phyloP scores from a whole-genome alignment of 2,329 filamentous ascomycete genomes.

The Septoria linicola region DNA sequence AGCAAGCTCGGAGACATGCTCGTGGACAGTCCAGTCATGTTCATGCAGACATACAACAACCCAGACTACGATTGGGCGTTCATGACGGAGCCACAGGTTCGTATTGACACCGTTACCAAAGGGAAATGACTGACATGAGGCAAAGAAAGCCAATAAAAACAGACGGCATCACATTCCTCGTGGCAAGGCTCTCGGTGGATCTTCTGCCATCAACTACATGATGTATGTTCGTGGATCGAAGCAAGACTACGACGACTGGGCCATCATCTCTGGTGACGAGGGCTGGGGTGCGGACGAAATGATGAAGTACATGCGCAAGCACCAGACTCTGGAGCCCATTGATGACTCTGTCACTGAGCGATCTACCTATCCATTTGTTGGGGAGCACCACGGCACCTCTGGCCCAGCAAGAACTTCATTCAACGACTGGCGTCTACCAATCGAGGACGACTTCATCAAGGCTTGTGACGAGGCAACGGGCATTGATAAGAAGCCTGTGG shows the following conservation, averaged over 20 bases:
- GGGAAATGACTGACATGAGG: neutral
- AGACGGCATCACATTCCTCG: constrained; percentile 30
- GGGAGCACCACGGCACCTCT: constrained; percentile 38
- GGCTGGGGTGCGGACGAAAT: constrained; percentile 50
- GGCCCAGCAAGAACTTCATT: constrained; percentile 40
- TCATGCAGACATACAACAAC: constrained; percentile 31
- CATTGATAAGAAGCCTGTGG: constrained; percentile 38
- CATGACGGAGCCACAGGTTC: constrained; percentile 28
- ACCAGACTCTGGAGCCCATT: constrained; percentile 40
- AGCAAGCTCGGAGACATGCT: constrained; percentile 28
- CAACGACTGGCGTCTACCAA: constrained; percentile 38
- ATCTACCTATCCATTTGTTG: constrained; percentile 35
- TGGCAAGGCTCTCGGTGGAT: constrained; percentile 43
- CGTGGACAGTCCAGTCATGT: constrained; percentile 29
- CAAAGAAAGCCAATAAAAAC: constrained; percentile 22
- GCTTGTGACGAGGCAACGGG: constrained; percentile 39
- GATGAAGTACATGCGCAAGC: constrained; percentile 46
- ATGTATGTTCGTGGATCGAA: constrained; percentile 46
- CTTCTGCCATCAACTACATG: constrained; percentile 42
- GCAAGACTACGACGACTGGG: constrained; percentile 52
- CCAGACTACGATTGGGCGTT: constrained; percentile 31
- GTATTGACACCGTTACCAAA: neutral
- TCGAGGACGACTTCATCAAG: constrained; percentile 40
- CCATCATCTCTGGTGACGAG: constrained; percentile 42
- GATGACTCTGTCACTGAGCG: constrained; percentile 31